phyloP scores from a whole-genome alignment of 495 filamentous ascomycete genomes.

The Aspergillus indologenus region DNA sequence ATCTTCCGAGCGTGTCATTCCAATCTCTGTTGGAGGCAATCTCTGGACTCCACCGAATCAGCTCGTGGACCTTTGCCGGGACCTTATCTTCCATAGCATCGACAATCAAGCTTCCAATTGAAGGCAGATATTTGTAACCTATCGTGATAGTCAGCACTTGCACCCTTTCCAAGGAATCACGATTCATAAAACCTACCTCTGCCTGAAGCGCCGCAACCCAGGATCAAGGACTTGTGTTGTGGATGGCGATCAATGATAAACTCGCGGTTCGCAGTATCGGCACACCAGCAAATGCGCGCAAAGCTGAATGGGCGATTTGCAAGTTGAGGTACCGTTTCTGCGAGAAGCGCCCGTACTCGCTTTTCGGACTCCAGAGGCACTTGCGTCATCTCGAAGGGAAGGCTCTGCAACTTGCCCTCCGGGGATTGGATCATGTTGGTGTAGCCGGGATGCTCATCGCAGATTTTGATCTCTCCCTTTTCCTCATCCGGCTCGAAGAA shows the following conservation, averaged over 20 bases:
- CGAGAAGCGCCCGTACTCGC: slow-evolving; percentile 42
- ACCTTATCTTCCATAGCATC: slow-evolving; percentile 45
- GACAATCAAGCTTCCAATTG: slow-evolving; percentile 42
- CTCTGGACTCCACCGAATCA: slow-evolving; percentile 52
- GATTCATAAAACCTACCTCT: slow-evolving; percentile 27
- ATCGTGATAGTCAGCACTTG: neutral
- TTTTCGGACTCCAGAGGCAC: slow-evolving; percentile 45
- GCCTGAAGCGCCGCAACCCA: slow-evolving; percentile 50
- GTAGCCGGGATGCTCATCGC: slow-evolving; percentile 57
- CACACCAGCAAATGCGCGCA: slow-evolving; percentile 53
- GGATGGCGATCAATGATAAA: slow-evolving; percentile 49
- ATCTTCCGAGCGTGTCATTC: slow-evolving; percentile 47
- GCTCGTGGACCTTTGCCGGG: slow-evolving; percentile 34
- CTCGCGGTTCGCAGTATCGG: slow-evolving; percentile 49
- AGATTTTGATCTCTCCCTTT: slow-evolving; percentile 51
- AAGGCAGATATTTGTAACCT: neutral
- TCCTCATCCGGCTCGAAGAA: slow-evolving; percentile 56
- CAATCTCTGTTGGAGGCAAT: slow-evolving; percentile 45
- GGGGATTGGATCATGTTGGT: slow-evolving; percentile 38
- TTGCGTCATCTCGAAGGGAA: slow-evolving; percentile 47
- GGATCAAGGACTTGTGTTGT: slow-evolving; percentile 35
- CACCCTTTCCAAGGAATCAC: neutral
- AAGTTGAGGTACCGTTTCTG: slow-evolving; percentile 50
- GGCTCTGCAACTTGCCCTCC: slow-evolving; percentile 26
- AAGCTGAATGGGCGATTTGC: slow-evolving; percentile 45